These are phyloP conservation scores for Groenewaldozyma auringiensis DNA, from an alignment of 1,139 yeast genomes.

Conservation along the genomic window DNA sequence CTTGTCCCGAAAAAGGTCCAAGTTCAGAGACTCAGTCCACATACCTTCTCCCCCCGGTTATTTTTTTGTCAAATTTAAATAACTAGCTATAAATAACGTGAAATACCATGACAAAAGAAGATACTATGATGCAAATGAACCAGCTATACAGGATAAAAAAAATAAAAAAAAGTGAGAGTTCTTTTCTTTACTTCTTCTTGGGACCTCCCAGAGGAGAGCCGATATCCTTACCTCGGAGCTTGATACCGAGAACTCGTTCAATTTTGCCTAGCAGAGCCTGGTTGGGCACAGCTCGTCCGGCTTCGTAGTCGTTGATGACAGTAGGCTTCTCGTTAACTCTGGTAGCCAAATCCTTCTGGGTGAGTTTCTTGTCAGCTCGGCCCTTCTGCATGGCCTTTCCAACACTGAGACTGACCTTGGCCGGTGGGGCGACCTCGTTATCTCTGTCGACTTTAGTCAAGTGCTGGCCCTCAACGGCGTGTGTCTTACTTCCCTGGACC, in stretches of 20 bases:
- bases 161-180: too few relatives aligned
- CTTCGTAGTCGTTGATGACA: slow-evolving; percentile 92
- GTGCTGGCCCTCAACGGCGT: slow-evolving; percentile 89
- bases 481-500: slow-evolving; percentile 51
- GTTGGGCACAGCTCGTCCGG: slow-evolving; percentile 94
- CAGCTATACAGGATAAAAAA: too few relatives aligned
- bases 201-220: slow-evolving; percentile 83
- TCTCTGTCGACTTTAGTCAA: slow-evolving; percentile 87
- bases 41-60: too few relatives aligned
- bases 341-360: slow-evolving; percentile 95
- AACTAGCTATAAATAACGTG: too few relatives aligned
- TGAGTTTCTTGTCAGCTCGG: slow-evolving; percentile 78
- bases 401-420: slow-evolving; percentile 73
- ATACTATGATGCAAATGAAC: too few relatives aligned
- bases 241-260: slow-evolving; percentile 90
- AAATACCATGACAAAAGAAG: too few relatives aligned
- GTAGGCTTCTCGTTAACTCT: slow-evolving; percentile 93
- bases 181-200: slow-evolving; percentile 49
- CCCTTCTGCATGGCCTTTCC: slow-evolving; percentile 85
- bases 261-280: slow-evolving; percentile 89
- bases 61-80: too few relatives aligned
- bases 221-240: slow-evolving; percentile 91
- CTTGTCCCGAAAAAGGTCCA: too few relatives aligned
- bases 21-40: too few relatives aligned
- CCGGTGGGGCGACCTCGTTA: slow-evolving; percentile 89